Conservation (phyloP, 371 early-diverging fungal genomes). For the Actinomortierella ambigua region DNA sequence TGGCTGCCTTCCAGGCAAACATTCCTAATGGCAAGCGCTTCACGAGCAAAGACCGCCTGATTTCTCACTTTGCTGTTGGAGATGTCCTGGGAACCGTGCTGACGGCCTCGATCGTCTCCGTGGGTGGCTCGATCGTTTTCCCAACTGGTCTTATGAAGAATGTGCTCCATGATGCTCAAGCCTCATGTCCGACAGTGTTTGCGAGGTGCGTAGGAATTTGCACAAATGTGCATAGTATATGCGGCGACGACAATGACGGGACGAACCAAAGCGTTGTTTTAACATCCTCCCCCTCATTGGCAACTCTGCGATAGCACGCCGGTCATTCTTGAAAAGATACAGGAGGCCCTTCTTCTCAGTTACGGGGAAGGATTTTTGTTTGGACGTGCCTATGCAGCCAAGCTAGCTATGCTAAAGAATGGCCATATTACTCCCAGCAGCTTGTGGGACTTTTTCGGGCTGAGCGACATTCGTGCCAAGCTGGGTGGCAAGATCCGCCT, state of each 20-base stretch:
- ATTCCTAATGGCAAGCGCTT: conserved; percentile 48
- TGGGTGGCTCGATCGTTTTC: conserved; percentile 35
- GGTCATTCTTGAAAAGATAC: conserved; percentile 34
- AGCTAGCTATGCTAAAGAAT: conserved; percentile 11
- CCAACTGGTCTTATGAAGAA: conserved; percentile 43
- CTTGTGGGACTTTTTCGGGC: conserved; percentile 80
- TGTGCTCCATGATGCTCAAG: conserved; percentile 38
- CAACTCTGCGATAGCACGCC: conserved; percentile 19
- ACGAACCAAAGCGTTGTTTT: neutral
- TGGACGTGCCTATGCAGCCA: conserved; percentile 50
- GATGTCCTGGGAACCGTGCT: conserved; percentile 34
- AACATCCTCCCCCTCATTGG: neutral
- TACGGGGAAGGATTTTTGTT: conserved; percentile 26
- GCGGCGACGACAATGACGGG: too few species aligned
- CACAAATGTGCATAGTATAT: neutral
- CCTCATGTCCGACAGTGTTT: conserved; percentile 30
- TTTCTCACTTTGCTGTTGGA: conserved; percentile 46
- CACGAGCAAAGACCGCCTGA: conserved; percentile 45
- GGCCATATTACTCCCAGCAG: conserved; percentile 25
- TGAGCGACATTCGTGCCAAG: conserved; percentile 72
- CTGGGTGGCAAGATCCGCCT: conserved; percentile 89
- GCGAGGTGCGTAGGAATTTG: conserved; percentile 19
- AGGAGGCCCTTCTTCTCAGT: conserved; percentile 28
- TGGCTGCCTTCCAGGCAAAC: conserved; percentile 40
- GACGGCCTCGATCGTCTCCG: conserved; percentile 26